Conservation (phyloP, 495 filamentous ascomycete species). For the Umbilicaria muhlenbergii region DNA sequence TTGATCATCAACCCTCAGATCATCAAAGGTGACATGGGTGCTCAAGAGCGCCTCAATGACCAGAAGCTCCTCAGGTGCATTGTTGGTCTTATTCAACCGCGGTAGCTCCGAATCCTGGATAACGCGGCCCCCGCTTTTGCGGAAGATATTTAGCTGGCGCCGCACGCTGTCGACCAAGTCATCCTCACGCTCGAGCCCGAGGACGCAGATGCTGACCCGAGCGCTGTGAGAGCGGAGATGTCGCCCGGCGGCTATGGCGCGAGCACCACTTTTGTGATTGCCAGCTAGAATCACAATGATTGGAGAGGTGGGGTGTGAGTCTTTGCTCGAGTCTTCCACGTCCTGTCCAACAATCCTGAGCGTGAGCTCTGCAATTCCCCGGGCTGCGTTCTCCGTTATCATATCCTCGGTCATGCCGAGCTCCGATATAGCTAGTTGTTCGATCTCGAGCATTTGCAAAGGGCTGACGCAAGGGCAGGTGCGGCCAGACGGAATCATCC, state of each 20-base stretch:
- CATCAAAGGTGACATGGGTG: conserved; percentile 69
- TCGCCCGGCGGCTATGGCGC: conserved; percentile 71
- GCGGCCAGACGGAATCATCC: conserved; percentile 44
- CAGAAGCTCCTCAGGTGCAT: conserved; percentile 49
- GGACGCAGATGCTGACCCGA: conserved; percentile 65
- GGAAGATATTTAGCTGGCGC: conserved; percentile 60
- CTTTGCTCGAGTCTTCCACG: conserved; percentile 16
- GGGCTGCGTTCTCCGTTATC: conserved; percentile 78
- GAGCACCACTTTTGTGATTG: conserved; percentile 70
- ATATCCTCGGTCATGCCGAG: conserved; percentile 77
- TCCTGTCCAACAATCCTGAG: conserved; percentile 33
- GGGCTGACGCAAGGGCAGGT: conserved; percentile 70
- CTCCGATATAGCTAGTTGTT: conserved; percentile 71
- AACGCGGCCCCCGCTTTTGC: conserved; percentile 59
- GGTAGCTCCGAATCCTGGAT: conserved; percentile 37
- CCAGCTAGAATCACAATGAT: conserved; percentile 74
- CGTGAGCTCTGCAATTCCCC: conserved; percentile 72
- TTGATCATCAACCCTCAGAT: conserved; percentile 66
- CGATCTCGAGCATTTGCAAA: conserved; percentile 75
- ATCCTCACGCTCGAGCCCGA: conserved; percentile 59
- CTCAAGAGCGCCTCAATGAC: conserved; percentile 83
- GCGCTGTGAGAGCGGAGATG: conserved; percentile 71
- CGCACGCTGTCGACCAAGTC: conserved; percentile 59
- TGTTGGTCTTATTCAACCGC: conserved; percentile 39
- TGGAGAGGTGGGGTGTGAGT: conserved; percentile 13